Evolutionary conservation across 2,329 filamentous ascomycete species (phyloP).

Genomic region (Pestalotiopsis sp.): DNA sequence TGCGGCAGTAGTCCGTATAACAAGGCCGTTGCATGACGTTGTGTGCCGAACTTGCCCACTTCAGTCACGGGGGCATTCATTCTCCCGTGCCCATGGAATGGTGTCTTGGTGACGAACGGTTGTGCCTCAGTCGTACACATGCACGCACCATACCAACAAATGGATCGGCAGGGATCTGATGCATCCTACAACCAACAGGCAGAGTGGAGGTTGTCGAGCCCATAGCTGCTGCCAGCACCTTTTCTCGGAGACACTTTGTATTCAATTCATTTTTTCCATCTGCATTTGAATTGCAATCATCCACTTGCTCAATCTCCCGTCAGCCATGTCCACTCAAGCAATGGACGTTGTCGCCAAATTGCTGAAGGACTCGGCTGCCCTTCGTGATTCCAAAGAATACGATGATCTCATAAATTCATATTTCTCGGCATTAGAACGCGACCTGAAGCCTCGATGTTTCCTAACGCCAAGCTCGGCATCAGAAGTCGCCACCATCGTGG

Average conservation of each 20-base stretch:
- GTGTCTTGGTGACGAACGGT: neutral
- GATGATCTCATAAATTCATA: constrained; percentile 17
- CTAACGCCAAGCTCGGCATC: constrained; percentile 16
- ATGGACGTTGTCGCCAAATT: neutral
- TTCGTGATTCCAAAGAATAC: constrained; percentile 7
- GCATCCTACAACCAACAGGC: no score
- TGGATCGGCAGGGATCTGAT: no score
- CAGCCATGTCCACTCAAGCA: neutral
- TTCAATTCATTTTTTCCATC: neutral
- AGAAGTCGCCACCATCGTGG: constrained; percentile 9
- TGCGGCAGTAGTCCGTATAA: no score
- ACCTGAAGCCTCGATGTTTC: constrained; percentile 19
- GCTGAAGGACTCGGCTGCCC: neutral
- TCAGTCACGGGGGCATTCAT: no score
- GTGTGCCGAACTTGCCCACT: no score
- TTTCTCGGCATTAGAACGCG: constrained; percentile 20
- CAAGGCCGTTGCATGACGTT: no score
- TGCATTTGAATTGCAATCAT: no score
- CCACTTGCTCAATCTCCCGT: neutral
- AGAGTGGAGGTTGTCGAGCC: no score
- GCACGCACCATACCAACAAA: neutral
- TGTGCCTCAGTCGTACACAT: neutral
- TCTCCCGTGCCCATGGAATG: no score
- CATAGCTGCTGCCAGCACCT: no score
- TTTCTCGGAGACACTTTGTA: neutral